Evolutionary conservation across 768 basidiomycete species (phyloP), one percentile per base, ranked within the genome.

Genomic region (Filobasidium floriforme): DNA sequence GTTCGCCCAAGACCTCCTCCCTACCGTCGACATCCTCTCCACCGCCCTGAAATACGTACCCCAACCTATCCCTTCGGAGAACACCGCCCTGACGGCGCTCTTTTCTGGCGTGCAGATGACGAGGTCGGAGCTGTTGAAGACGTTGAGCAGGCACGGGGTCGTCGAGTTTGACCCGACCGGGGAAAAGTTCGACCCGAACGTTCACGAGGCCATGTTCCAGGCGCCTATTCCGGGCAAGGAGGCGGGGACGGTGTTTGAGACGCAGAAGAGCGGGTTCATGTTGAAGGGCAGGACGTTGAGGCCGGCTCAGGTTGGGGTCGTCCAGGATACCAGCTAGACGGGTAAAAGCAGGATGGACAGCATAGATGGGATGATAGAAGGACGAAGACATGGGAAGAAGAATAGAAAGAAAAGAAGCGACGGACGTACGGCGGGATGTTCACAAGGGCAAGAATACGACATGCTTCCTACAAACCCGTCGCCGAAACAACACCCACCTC

Each of bases 271-370:
- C 63, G 93, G 92, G 3, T 98, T 90, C 81, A 90, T 83, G 81
- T 92, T 99, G 81, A 96, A 94, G 81, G 90, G 91, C 71, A 85
- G 96, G 68, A 85, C 93, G 65, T 80, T 99, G 77, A 85, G 96
- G 65, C 91, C 96, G 3, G 92, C 96, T 24, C 92, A 97, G 81
- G 96, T 98, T 65, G 96, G 94, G 65, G 93, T 97, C 29, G 92
- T 87, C 19, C 89, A 91, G 80, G 67, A 68, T 59, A 55, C 54
- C 29, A 57, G 26, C 54, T 57, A 49, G 46, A 22, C 12, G 46
- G 46, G 43, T 44, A 10, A 19, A 44, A 10, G 43, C n/a, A n/a
- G n/a, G n/a, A n/a, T n/a, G n/a, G n/a, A n/a, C n/a, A n/a, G n/a
- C n/a, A n/a, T n/a, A n/a, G n/a, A n/a, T 19, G 12, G 46, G 22